Conservation (phyloP, 306 rosid genomes). For the Potentilla sterilis region DNA sequence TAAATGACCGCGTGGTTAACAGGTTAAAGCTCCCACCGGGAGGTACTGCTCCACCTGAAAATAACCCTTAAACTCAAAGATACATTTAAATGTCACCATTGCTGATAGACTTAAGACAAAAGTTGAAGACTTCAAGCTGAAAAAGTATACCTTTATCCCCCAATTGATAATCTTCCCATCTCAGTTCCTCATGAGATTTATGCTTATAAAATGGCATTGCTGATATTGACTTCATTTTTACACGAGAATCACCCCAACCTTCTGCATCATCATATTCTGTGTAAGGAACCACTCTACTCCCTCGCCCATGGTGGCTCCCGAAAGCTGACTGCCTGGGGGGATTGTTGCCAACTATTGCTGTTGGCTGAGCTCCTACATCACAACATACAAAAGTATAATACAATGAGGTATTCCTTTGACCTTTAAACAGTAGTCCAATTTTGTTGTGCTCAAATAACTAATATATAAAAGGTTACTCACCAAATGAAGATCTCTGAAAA, state of each 20-base stretch:
- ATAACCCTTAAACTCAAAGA: background rate
- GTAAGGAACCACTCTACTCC: conserved; percentile 70
- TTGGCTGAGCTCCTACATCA: conserved; percentile 51
- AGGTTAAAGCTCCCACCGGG: conserved; percentile 50
- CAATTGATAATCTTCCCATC: conserved; percentile 94
- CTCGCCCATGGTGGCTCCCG: conserved; percentile 64
- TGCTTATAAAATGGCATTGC: conserved; percentile 78
- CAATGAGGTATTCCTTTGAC: background rate
- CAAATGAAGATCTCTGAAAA: conserved; percentile 63
- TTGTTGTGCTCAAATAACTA: background rate
- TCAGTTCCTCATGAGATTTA: conserved; percentile 82
- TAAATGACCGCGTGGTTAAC: conserved; percentile 42
- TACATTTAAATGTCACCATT: background rate
- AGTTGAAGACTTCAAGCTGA: background rate
- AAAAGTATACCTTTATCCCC: conserved; percentile 71
- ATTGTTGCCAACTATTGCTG: conserved; percentile 52
- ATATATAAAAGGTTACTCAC: conserved; percentile 36
- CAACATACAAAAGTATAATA: background rate
- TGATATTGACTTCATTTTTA: conserved; percentile 77
- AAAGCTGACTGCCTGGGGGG: conserved; percentile 56
- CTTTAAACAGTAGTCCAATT: background rate
- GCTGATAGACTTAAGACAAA: background rate
- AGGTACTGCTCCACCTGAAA: conserved; percentile 75
- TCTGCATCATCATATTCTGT: conserved; percentile 69
- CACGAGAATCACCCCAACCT: conserved; percentile 37